Conservation (phyloP, 169 alveolate species). For the Cryptosporidium bovis region DNA sequence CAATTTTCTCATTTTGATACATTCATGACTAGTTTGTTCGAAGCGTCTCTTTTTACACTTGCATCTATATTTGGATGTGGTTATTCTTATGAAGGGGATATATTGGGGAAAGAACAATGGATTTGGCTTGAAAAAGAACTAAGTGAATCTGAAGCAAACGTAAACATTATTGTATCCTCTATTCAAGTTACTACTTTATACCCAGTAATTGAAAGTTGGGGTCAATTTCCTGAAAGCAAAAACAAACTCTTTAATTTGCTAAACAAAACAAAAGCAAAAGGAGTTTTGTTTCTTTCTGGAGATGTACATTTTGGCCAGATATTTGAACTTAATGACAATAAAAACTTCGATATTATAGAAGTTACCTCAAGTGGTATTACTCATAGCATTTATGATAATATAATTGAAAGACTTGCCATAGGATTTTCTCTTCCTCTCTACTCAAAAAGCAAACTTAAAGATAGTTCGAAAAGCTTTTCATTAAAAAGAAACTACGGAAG, state of each 20-base stretch:
- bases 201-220: constrained; percentile 85
- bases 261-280: constrained; percentile 82
- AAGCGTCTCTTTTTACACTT: constrained; percentile 46
- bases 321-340: constrained; percentile 50
- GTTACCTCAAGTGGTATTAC: constrained; percentile 79
- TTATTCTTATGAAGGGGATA: constrained; percentile 83
- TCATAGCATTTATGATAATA: constrained; percentile 62
- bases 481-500: constrained; percentile 73
- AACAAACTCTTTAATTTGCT: constrained; percentile 79
- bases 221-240: constrained; percentile 83
- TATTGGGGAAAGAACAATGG: constrained; percentile 91
- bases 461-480: constrained; percentile 42
- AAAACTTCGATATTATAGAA: constrained; percentile 54
- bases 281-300: constrained; percentile 85
- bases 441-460: constrained; percentile 26
- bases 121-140: constrained; percentile 89
- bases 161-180: constrained; percentile 88
- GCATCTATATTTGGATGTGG: constrained; percentile 55
- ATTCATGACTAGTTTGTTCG: constrained; percentile 49
- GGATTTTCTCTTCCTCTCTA: constrained; percentile 36
- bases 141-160: constrained; percentile 84
- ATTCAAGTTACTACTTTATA: constrained; percentile 83
- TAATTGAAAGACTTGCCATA: constrained; percentile 24
- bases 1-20: constrained; percentile 36
- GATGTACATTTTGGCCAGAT: constrained; percentile 84